Percentiles rank a stretch among this genome's conserved stretches.
Evolutionary conservation across 2,329 filamentous ascomycete genomes (phyloP).

Genomic region (Colletotrichum spaethianum): DNA sequence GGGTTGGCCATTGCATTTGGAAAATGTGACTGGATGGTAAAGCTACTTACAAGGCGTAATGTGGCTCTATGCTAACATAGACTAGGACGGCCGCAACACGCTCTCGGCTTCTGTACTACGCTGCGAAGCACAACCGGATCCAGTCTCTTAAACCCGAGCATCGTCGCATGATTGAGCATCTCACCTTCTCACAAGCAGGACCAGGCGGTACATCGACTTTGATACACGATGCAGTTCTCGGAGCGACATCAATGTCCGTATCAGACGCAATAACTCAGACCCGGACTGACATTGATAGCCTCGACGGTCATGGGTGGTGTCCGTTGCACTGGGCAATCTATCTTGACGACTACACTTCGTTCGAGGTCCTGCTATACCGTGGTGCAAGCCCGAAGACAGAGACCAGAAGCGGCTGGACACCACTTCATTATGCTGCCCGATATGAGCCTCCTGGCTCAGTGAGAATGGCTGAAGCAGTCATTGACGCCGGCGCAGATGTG

Average conservation of each 20-base stretch:
- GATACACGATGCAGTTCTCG: slow-evolving; percentile 16
- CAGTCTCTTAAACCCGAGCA: slow-evolving; percentile 18
- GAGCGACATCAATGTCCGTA: neutral
- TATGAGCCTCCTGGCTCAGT: slow-evolving; percentile 9
- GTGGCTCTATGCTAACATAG: neutral
- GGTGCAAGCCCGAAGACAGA: neutral
- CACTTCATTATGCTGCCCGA: slow-evolving; percentile 21
- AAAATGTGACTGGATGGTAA: slow-evolving; percentile 18
- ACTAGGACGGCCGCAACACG: slow-evolving; percentile 7
- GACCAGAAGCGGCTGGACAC: slow-evolving; percentile 13
- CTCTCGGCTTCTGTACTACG: slow-evolving; percentile 16
- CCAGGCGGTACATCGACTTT: slow-evolving; percentile 11
- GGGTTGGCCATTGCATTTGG: slow-evolving; percentile 4
- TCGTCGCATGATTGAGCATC: slow-evolving; percentile 7
- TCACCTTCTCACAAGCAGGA: neutral
- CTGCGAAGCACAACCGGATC: slow-evolving; percentile 4
- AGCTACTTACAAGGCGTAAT: too few relatives aligned
- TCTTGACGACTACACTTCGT: slow-evolving; percentile 9
- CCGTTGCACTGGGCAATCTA: slow-evolving; percentile 20
- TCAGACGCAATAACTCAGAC: slow-evolving; percentile 13
- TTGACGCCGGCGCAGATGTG: neutral
- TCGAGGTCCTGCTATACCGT: slow-evolving; percentile 3
- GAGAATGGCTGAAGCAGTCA: slow-evolving; percentile 10
- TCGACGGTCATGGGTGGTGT: slow-evolving; percentile 17
- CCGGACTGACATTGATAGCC: slow-evolving; percentile 15